Evolutionary conservation across 2,329 filamentous ascomycete species (phyloP).

Genomic region (Fusarium denticulatum): DNA sequence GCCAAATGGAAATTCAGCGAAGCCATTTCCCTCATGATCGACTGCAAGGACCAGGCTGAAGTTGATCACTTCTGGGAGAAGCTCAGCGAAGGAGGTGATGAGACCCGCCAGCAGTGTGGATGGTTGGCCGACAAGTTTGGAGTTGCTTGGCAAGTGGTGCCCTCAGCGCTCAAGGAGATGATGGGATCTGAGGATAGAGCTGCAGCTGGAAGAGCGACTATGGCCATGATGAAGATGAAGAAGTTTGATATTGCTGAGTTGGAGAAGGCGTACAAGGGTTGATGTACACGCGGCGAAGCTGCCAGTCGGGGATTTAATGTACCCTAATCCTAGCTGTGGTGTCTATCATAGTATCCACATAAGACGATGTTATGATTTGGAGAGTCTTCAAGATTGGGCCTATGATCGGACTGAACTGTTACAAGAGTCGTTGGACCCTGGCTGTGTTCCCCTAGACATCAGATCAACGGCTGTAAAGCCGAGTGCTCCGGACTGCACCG

Average conservation of each 20-base stretch:
- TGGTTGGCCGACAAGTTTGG: conserved; percentile 59
- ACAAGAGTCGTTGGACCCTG: neutral
- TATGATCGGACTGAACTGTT: neutral
- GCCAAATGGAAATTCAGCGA: conserved; percentile 50
- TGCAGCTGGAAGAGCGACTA: conserved; percentile 44
- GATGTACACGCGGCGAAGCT: neutral
- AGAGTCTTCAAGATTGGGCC: neutral
- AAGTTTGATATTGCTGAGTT: conserved; percentile 55
- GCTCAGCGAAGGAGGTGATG: conserved; percentile 53
- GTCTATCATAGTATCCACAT: neutral
- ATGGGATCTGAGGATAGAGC: conserved; percentile 49
- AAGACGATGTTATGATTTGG: neutral
- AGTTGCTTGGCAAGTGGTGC: conserved; percentile 59
- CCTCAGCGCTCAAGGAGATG: conserved; percentile 49
- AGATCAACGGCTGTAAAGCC: neutral
- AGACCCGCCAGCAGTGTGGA: conserved; percentile 52
- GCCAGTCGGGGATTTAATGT: neutral
- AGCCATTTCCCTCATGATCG: conserved; percentile 56
- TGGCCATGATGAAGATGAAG: conserved; percentile 55
- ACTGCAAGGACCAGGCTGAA: conserved; percentile 57
- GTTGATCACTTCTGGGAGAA: conserved; percentile 59
- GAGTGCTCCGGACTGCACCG: neutral
- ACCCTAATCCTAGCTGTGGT: neutral
- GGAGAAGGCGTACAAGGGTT: conserved; percentile 46
- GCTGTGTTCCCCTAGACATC: neutral